Evolutionary conservation across 2,329 filamentous ascomycete genomes (phyloP).

Genomic region (Ophiobolus disseminans): DNA sequence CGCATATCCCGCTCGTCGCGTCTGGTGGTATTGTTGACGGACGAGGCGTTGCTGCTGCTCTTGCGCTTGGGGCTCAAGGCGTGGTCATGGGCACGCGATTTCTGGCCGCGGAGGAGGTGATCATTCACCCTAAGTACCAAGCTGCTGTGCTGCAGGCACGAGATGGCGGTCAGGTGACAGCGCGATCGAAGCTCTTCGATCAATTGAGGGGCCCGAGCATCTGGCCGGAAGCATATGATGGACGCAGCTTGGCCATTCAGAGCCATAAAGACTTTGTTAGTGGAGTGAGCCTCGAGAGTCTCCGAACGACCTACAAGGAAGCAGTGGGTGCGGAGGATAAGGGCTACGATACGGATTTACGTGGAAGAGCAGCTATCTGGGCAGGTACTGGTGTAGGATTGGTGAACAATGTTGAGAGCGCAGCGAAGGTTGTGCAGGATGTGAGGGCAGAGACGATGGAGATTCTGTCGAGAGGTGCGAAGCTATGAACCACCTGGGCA

Average conservation of each 20-base stretch:
- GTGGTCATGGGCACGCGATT: constrained; percentile 71
- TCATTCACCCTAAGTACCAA: constrained; percentile 54
- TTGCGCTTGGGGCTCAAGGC: constrained; percentile 62
- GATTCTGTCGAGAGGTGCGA: background rate
- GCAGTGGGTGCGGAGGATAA: constrained; percentile 57
- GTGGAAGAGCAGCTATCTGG: constrained; percentile 62
- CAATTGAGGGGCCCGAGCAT: constrained; percentile 61
- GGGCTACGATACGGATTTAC: constrained; percentile 59
- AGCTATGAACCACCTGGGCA: background rate
- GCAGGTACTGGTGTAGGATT: constrained; percentile 68
- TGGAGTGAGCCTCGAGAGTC: constrained; percentile 53
- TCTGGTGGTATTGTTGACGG: constrained; percentile 68
- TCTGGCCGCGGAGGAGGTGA: constrained; percentile 60
- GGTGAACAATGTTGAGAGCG: constrained; percentile 58
- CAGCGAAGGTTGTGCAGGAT: constrained; percentile 58
- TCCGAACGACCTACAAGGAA: constrained; percentile 52
- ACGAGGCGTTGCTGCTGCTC: constrained; percentile 63
- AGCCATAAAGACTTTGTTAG: constrained; percentile 53
- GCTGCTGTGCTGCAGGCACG: constrained; percentile 54
- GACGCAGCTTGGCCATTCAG: constrained; percentile 62
- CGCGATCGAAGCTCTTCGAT: constrained; percentile 60
- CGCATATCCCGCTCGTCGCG: constrained; percentile 55
- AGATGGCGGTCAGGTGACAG: constrained; percentile 60
- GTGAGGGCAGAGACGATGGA: constrained; percentile 49
- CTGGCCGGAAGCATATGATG: constrained; percentile 67